Base-by-base conservation (phyloP, 345 rosid genomes). In the Pelargonium nanum region DNA sequence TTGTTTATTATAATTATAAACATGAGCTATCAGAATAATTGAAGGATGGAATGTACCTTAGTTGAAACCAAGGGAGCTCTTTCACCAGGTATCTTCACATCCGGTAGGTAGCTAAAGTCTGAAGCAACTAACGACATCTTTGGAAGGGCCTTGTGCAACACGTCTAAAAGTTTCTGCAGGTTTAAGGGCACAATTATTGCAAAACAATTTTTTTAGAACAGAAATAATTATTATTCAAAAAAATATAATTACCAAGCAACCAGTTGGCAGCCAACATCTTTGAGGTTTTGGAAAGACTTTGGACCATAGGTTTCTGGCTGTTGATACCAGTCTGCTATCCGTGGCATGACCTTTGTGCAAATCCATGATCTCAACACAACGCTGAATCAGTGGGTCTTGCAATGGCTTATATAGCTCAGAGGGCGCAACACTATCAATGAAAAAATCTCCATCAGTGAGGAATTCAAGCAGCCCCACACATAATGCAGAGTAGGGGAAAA, bases 61-160 rank as follows among this genome's bases (percentile, higher is more conserved):
- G 91, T 85, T 74, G 99, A 89, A 57, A 93, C 97, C 72, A 93
- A 63, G 54, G 99, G 99, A 70, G 97, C 99, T 74, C 99, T 80
- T 71, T 85, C 97, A 60, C 97, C 97, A 60, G 83, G 81, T 80
- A 89, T 68, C 70, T 72, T 87, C 70, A 89, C 97, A 72, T 93
- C 99, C 15, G 99, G 99, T 66, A 93, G 85, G 86, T 77, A 93
- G 72, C 88, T 89, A 61, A 89, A 93, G 80, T 89, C 99, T 1
- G 99, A 87, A 66, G 91, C 97, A 44, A 93, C 82, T 68, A 93
- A 68, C 19, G 99, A 93, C 99, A 93, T 93, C 83, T 85, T 89
- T 60, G 99, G 97, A 40, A 89, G 76, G 62, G 81, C 91, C 69
- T 64, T 78, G 68, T 93, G 93, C 66, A 93, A 71, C 65, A 84